Evolutionary conservation across 2,329 filamentous ascomycete genomes (phyloP).

Genomic region (Botrytis galanthina): DNA sequence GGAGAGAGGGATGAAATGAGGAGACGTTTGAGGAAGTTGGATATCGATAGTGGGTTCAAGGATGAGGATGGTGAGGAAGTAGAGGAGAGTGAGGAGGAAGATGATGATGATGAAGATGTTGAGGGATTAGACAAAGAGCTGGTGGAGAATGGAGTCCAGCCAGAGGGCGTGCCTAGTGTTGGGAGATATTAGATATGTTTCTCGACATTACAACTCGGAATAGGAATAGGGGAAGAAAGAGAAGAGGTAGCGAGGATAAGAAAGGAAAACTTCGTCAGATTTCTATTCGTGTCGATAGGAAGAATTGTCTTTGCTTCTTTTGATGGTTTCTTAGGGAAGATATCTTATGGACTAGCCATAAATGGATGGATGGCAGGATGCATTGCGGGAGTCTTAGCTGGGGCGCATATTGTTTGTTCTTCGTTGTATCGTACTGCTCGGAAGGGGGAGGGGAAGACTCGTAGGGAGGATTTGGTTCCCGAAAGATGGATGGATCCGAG

Average conservation of each 20-base stretch:
- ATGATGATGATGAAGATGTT: constrained; percentile 43
- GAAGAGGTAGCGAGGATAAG: neutral
- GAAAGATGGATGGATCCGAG: constrained; percentile 1
- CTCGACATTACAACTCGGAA: neutral
- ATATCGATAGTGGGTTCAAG: constrained; percentile 78
- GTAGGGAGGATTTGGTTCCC: neutral
- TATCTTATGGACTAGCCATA: neutral
- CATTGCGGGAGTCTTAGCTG: constrained; percentile 27
- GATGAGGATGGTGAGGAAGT: constrained; percentile 61
- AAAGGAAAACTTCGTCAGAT: constrained; percentile 2
- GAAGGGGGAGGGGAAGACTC: neutral
- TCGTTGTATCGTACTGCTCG: constrained; percentile 8
- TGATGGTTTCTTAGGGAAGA: constrained; percentile 20
- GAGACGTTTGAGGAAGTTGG: constrained; percentile 65
- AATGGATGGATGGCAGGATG: constrained; percentile 16
- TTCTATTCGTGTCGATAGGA: constrained; percentile 12
- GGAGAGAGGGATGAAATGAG: constrained; percentile 79
- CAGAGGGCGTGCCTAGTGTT: neutral
- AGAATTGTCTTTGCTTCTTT: constrained; percentile 19
- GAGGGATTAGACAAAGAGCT: neutral
- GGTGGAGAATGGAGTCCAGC: constrained; percentile 12
- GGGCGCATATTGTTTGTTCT: constrained; percentile 19
- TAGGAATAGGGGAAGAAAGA: neutral
- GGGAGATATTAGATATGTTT: neutral
- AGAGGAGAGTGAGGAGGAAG: constrained; percentile 53